Base-by-base conservation (phyloP, 805 yeast species). In the Wickerhamomyces sydowiorum region DNA sequence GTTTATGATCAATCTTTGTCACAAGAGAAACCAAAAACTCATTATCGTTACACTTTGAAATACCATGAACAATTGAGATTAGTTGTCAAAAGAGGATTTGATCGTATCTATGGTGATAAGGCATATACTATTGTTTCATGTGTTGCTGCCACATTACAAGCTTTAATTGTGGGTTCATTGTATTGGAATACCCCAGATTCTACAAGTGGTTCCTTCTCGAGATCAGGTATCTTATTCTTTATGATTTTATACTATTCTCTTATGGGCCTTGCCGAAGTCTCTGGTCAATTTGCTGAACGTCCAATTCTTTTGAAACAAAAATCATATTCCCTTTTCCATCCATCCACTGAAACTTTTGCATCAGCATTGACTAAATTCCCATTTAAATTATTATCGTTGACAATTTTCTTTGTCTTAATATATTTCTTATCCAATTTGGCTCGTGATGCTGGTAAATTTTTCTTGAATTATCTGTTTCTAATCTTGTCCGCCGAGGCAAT, bases 331-430 rank as follows among this genome's bases (percentile, higher is more conserved):
- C 71, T 85, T 44, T 86, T 82, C 57, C 78, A 80, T 44, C 89
- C 90, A 3, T 72, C 87, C 13, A 79, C 86, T 3, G 91, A 84
- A 54, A 84, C 87, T 1, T 50, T 85, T 4, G 81, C 87, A 0
- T 66, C 78, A 5, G 66, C 79, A 36, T 45, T 82, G 4, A 72
- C 86, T 3, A 82, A 78, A 39, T 59, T 85, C 45, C 90, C 91
- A 3, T 68, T 77, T 41, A 83, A 83, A 60, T 46, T 75, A 24
- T 47, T 69, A 27, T 66, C 72, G 30, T 54, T 70, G 23, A 53
- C 75, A 19, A 51, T 59, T 19, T 80, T 79, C 58, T 55, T 70
- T 34, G 48, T 80, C 36, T 63, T 76, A 21, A 52, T 74, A 22
- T 82, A 78, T 59, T 85, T 83, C 62, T 62, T 85, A 69, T 61